Base-by-base conservation (phyloP, 805 yeast species). In the Lipomyces orientalis region DNA sequence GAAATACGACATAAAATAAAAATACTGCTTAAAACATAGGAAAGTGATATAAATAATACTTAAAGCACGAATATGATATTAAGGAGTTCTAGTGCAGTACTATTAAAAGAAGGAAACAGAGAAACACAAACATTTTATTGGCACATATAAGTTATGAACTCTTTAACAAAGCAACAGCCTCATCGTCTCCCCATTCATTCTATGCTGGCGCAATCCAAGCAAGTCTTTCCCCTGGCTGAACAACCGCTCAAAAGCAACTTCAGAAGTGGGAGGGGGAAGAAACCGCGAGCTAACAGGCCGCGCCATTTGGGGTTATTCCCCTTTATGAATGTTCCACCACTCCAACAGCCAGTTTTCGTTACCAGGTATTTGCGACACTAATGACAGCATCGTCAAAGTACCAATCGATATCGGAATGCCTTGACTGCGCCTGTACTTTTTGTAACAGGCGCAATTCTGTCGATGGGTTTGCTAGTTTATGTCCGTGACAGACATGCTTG, bases 141-240 rank as follows among this genome's bases (percentile, higher is more conserved):
- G 2, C 2, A 25, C 29, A 25, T 25, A 25, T 25, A 25, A 25
- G 2, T 2, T 39, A 39, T 12, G 49, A 39, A 39, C n/a, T 39
- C 3, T 39, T 39, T 3, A 39, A 39, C 3, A 39, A 3, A 14
- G 49, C n/a, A 39, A 3, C 16, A 39, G 16, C 49, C 49, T 39
- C 49, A 39, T 39, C 49, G 49, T 39, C n/a, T 39, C 49, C 49
- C 49, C 49, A 39, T 39, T 39, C 49, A 39, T 39, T 39, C 49
- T 12, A 39, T 39, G 49, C 49, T 4, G 12, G 16, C 49, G 12
- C 49, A 39, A 16, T 39, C 49, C 49, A 14, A 39, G n/a, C 16
- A 39, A 39, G n/a, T 39, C 49, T 4, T 4, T 39, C 16, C 49
- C 49, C 12, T 16, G 12, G 49, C 49, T 39, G 49, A 39, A 39